Conservation (phyloP, 2,329 filamentous ascomycete species). For the Fusarium denticulatum region DNA sequence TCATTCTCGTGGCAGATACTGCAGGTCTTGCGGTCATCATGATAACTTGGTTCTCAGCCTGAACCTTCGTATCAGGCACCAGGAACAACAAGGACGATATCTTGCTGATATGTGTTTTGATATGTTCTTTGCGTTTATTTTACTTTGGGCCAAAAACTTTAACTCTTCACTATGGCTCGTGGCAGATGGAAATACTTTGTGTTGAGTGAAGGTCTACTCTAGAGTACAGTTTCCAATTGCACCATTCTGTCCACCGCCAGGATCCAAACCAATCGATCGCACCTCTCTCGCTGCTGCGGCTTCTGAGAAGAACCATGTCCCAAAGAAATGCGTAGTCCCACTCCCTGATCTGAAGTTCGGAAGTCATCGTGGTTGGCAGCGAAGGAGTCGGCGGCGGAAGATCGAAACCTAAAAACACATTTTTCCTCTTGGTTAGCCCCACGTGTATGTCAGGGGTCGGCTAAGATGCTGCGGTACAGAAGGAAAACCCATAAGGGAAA, state of each 20-base stretch:
- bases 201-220: conserved; percentile 5
- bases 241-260: background rate
- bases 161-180: background rate
- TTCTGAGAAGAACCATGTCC: background rate
- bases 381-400: background rate
- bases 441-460: background rate
- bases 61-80: background rate
- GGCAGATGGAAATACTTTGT: background rate
- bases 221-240: background rate
- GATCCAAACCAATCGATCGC: background rate
- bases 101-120: background rate
- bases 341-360: background rate
- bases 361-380: conserved; percentile 1
- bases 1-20: background rate
- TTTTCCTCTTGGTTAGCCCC: background rate
- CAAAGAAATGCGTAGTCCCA: background rate
- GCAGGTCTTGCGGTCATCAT: background rate
- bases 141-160: background rate
- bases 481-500: background rate
- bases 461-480: background rate
- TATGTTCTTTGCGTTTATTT: background rate
- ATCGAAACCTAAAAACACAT: conserved; percentile 1
- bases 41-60: background rate
- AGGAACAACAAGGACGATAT: background rate
- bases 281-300: background rate